Base-by-base conservation (phyloP, 2,329 filamentous ascomycete genomes). In the Fusarium sp. region DNA sequence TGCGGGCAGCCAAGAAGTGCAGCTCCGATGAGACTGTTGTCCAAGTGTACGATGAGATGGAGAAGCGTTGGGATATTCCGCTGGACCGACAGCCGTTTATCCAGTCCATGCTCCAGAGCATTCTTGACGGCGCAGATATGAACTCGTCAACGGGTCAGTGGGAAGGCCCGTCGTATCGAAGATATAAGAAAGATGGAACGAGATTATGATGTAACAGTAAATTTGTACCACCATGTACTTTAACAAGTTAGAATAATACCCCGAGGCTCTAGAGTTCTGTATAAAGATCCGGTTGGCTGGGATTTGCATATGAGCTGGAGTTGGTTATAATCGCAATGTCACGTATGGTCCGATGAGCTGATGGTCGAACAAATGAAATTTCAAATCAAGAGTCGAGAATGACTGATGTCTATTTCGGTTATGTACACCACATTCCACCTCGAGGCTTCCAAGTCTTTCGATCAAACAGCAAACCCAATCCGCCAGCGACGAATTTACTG, bases 1-100 rank as follows among this genome's bases (percentile, higher is more conserved):
- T 93, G 37, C 82, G 84, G 43, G 91, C 92, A 5, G 92, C 92
- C 76, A 83, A 84, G 63, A 87, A 84, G 66, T 91, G 88, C 73
- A 83, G 83, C n/a, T 81, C 84, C 3, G 76, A 78, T 23, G 82
- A 86, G 13, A 80, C 82, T 31, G 83, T 90, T 46, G 63, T 89
- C 62, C 80, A 84, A 41, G 84, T 87, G 6, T 93, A 86, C 72
- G 82, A 84, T 24, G 77, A 79, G 24, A 74, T 89, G 57, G 81
- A 79, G 35, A 70, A 77, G 39, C 80, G 84, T 35, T 89, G 86
- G 85, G 73, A 82, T 18, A 77, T 85, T 39, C 75, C 78, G 5
- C 56, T 76, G 16, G 77, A 77, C 8, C 81, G 83, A 21, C 76
- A 80, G 41, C 77, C 81, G 28, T 86, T 86, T 52, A 82, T 87